Conservation (phyloP, 768 basidiomycete genomes). For the Tubosaeta sp. region DNA sequence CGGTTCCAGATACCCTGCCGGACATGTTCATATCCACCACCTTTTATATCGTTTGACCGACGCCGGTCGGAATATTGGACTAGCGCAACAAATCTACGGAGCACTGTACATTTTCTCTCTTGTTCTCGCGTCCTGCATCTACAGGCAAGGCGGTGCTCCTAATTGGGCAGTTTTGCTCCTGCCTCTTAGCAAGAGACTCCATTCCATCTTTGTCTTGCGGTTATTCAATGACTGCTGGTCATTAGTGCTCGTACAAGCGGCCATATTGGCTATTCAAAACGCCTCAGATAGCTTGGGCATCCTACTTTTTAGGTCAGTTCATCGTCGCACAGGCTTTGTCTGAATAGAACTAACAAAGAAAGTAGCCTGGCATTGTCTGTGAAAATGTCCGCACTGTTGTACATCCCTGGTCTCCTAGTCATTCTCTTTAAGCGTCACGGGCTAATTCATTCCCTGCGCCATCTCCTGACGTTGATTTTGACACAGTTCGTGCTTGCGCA, state of each 20-base stretch:
- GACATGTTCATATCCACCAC: conserved; percentile 82
- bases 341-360: conserved; percentile 1
- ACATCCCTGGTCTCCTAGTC: conserved; percentile 83
- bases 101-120: conserved; percentile 68
- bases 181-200: conserved; percentile 86
- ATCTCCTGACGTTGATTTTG: conserved; percentile 36
- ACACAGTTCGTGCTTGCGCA: conserved; percentile 59
- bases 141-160: conserved; percentile 55
- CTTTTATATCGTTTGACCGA: conserved; percentile 62
- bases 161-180: conserved; percentile 73
- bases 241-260: conserved; percentile 56
- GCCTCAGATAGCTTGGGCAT: conserved; percentile 59
- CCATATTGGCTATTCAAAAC: conserved; percentile 61
- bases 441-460: conserved; percentile 45
- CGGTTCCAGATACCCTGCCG: conserved; percentile 82
- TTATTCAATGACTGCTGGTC: conserved; percentile 97
- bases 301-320: conserved; percentile 66
- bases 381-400: conserved; percentile 93
- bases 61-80: conserved; percentile 51
- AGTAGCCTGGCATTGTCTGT: conserved; percentile 64
- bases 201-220: conserved; percentile 88
- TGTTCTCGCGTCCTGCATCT: conserved; percentile 62
- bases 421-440: conserved; percentile 75
- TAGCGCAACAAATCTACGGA: conserved; percentile 78
- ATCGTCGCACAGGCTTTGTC: not conserved